Evolutionary conservation across 139 green algal genomes (phyloP).

Genomic region (Asterochloris sp.): DNA sequence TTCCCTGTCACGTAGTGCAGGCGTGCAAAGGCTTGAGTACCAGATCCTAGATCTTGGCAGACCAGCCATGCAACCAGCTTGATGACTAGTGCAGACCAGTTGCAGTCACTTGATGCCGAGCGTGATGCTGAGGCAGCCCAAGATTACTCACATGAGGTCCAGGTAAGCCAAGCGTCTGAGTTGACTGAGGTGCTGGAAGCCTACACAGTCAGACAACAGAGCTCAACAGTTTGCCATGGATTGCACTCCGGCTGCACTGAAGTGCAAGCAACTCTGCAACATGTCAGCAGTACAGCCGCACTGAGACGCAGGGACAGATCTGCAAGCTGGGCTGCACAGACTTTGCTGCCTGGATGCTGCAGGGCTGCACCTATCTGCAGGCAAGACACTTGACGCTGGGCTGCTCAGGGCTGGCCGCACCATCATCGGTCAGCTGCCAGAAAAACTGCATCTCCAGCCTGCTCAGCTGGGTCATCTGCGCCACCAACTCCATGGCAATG

Average conservation of each 20-base stretch:
- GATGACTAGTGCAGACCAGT: no score
- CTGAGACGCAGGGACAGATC: background rate
- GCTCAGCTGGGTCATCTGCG: constrained; percentile 19
- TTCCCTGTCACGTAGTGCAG: background rate
- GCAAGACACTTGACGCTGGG: background rate
- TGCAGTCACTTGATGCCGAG: constrained; percentile 4
- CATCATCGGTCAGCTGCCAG: constrained; percentile 36
- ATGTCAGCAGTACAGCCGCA: background rate
- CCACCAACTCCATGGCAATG: constrained; percentile 24
- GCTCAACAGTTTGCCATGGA: background rate
- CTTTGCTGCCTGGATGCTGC: no score
- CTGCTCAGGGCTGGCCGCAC: background rate
- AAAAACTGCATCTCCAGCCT: constrained; percentile 46
- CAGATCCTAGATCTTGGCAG: no score
- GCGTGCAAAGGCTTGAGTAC: no score
- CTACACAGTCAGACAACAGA: background rate
- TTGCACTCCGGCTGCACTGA: background rate
- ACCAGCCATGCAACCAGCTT: no score
- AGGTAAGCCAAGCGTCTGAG: constrained; percentile 16
- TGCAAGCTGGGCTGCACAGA: background rate
- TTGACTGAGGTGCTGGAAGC: constrained; percentile 13
- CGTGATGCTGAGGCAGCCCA: constrained; percentile 30
- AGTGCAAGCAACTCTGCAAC: background rate
- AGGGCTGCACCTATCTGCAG: background rate
- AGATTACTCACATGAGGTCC: constrained; percentile 24